phyloP scores from a whole-genome alignment of 192 early-diverging fungal genomes.

The Bifiguratus adelaidae region DNA sequence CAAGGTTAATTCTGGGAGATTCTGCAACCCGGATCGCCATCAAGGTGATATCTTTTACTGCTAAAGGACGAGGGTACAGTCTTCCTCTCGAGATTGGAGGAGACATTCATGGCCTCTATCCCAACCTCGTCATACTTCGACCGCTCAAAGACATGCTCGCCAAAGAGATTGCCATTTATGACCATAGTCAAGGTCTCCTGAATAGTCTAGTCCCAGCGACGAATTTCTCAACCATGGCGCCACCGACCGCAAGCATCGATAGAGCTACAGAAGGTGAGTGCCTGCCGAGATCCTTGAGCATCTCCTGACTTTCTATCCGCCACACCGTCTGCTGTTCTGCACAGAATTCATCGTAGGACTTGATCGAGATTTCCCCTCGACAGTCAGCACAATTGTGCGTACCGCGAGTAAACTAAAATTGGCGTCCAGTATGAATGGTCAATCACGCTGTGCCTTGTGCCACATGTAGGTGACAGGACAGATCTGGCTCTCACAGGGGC shows the following conservation, averaged over 20 bases:
- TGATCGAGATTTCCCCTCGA: conserved; percentile 75
- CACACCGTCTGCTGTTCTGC: neutral
- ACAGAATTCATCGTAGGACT: conserved; percentile 69
- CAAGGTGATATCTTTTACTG: conserved; percentile 62
- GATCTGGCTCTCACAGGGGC: neutral
- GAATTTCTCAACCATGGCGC: conserved; percentile 37
- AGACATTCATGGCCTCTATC: conserved; percentile 38
- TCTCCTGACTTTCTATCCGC: neutral
- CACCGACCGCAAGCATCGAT: conserved; percentile 41
- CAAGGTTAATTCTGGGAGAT: conserved; percentile 62
- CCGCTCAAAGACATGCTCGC: conserved; percentile 72
- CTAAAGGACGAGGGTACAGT: conserved; percentile 79
- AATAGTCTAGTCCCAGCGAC: conserved; percentile 29
- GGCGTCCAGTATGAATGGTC: conserved; percentile 27
- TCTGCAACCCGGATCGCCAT: conserved; percentile 72
- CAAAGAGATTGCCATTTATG: conserved; percentile 73
- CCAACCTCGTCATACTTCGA: conserved; percentile 44
- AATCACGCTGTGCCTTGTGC: conserved; percentile 50
- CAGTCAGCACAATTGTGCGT: conserved; percentile 70
- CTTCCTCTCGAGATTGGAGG: conserved; percentile 64
- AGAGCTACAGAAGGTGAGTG: conserved; percentile 46
- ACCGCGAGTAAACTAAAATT: conserved; percentile 70
- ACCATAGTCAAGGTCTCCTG: conserved; percentile 30
- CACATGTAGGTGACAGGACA: conserved; percentile 36
- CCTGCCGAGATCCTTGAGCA: neutral